Percentiles rank a stretch among this genome's conserved stretches.
phyloP scores from a whole-genome alignment of 148 eudicot species.

The Rhododendron simsii region DNA sequence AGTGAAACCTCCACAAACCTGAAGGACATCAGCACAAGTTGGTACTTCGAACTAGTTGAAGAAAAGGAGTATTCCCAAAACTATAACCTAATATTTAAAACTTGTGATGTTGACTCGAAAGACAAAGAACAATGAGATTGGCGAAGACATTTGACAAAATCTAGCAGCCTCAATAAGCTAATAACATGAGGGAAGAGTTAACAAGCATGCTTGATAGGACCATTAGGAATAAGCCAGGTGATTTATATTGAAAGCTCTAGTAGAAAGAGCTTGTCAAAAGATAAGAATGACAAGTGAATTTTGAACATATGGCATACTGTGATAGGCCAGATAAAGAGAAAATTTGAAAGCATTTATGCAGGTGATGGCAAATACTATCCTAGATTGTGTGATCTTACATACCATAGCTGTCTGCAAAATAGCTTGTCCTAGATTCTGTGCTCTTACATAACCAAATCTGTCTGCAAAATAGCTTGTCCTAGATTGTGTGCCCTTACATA shows the following conservation, averaged over 20 bases:
- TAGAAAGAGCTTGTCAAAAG: not conserved
- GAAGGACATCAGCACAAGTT: not conserved
- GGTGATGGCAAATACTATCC: not conserved
- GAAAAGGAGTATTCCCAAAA: not conserved
- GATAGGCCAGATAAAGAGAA: not conserved
- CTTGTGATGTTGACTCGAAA: not conserved
- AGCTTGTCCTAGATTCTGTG: not conserved
- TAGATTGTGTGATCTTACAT: not conserved
- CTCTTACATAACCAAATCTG: not conserved
- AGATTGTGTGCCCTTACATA: no score
- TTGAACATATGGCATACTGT: not conserved
- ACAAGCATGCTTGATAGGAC: not conserved
- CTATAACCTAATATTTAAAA: not conserved
- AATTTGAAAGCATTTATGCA: not conserved
- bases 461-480: not conserved
- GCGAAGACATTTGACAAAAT: not conserved
- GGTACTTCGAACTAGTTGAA: not conserved
- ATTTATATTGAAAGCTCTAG: not conserved
- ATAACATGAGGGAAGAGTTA: not conserved
- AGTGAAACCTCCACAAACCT: conserved; percentile 4
- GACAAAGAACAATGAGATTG: not conserved
- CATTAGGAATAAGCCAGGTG: not conserved
- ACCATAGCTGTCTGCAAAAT: not conserved
- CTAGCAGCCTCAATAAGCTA: not conserved
- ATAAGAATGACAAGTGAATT: not conserved